Evolutionary conservation across 1,284 basidiomycete genomes (phyloP).

Genomic region (Ceratobasidium sp.): DNA sequence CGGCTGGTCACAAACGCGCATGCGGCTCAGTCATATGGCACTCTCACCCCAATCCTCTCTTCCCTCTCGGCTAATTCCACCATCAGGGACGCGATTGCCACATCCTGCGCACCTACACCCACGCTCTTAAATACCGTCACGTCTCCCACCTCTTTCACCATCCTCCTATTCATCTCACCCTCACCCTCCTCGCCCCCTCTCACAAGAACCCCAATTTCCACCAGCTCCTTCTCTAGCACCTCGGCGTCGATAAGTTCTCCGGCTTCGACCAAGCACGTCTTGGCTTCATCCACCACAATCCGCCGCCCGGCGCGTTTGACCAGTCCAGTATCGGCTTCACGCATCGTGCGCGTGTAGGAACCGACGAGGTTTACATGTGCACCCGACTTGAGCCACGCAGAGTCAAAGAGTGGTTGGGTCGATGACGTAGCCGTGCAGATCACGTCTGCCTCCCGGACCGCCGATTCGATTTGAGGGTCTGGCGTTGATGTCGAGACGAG

Average conservation of each 20-base stretch:
- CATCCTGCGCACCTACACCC: slow-evolving; percentile 77
- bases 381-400: slow-evolving; percentile 67
- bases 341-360: slow-evolving; percentile 85
- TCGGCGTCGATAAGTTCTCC: slow-evolving; percentile 76
- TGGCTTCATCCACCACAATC: slow-evolving; percentile 77
- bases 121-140: slow-evolving; percentile 84
- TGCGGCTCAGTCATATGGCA: slow-evolving; percentile 56
- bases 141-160: slow-evolving; percentile 56
- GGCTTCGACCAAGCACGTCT: slow-evolving; percentile 76
- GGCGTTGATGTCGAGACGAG: slow-evolving; percentile 42
- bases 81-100: slow-evolving; percentile 68
- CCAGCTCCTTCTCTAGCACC: slow-evolving; percentile 56
- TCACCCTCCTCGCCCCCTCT: slow-evolving; percentile 54
- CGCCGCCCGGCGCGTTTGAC: slow-evolving; percentile 61
- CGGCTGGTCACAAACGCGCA: too few species aligned
- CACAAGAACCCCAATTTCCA: slow-evolving; percentile 73
- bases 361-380: slow-evolving; percentile 82
- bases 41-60: slow-evolving; percentile 55
- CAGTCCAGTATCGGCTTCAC: slow-evolving; percentile 72
- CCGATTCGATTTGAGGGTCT: slow-evolving; percentile 50
- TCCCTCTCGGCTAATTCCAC: slow-evolving; percentile 58
- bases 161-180: slow-evolving; percentile 51
- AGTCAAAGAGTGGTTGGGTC: slow-evolving; percentile 73
- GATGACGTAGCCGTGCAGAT: slow-evolving; percentile 84
- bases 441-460: slow-evolving; percentile 62